Percentiles rank a stretch among this genome's conserved stretches.
phyloP scores from a whole-genome alignment of 2,329 filamentous ascomycete species.

The Alternaria triticina region DNA sequence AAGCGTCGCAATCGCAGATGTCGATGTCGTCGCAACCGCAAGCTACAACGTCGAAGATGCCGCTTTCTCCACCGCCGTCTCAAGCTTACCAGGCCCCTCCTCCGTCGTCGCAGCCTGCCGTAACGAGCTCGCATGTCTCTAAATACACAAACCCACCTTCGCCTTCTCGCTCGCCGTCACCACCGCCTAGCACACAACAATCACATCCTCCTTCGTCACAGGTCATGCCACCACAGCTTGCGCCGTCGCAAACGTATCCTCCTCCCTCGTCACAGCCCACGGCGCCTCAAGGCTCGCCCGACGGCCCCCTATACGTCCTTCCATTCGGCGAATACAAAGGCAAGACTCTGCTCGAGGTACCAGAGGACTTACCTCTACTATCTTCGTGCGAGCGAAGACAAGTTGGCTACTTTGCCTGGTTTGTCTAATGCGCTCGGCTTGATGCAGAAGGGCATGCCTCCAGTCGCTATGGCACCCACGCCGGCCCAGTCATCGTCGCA shows the following conservation, averaged over 20 bases:
- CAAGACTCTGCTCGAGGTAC: background rate
- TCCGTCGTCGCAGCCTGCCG: background rate
- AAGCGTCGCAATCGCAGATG: background rate
- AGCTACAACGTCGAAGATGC: background rate
- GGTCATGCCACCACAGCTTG: no score
- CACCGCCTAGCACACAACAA: background rate
- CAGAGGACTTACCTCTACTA: background rate
- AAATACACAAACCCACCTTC: background rate
- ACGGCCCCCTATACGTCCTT: background rate
- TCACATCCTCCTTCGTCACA: background rate
- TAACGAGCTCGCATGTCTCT: background rate
- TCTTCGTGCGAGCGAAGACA: background rate
- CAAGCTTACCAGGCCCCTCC: background rate
- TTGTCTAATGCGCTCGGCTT: background rate
- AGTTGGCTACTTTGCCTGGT: background rate
- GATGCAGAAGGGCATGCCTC: background rate
- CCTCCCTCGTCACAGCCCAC: background rate
- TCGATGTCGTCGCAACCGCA: background rate
- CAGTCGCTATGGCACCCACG: fast-evolving
- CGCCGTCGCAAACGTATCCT: no score
- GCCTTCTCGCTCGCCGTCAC: background rate
- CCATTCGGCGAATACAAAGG: background rate
- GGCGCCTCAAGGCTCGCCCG: background rate
- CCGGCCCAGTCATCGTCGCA: background rate
- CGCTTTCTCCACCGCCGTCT: background rate